Base-by-base conservation (phyloP, 2,329 filamentous ascomycete genomes). In the Neofusicoccum kwambonambiense region DNA sequence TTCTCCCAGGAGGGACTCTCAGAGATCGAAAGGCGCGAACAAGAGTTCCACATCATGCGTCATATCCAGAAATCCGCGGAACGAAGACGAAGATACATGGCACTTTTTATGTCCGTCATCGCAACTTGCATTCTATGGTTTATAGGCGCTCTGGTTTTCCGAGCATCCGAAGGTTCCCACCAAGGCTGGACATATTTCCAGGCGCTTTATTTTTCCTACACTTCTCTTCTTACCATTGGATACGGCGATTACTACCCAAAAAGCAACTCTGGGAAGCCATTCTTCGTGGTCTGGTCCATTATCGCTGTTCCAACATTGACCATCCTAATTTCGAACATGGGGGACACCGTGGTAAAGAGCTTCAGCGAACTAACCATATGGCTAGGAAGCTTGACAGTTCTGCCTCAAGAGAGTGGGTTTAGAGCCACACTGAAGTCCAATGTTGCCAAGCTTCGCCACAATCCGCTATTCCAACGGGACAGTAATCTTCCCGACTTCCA, bases 281-380 rank as follows among this genome's bases (percentile, higher is more conserved):
- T 86, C 68, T 86, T 86, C 69, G 82, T 86, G 1, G 80, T 86
- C 66, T 86, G 84, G 84, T 82, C 81, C 13, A 71, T 86, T 4
- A 74, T 86, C 8, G 84, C 84, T 0, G 79, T 86, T 0, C 84
- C 84, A 0, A 82, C 82, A 0, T 75, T 86, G 51, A 85, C 84
- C 0, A 83, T 84, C 27, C 75, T 84, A 39, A 85, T 84, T 68
- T 81, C 76, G 64, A 81, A 84, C 65, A 83, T 85, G 82, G 81
- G 82, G 13, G 82, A 83, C 65, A 85, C 83, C 0, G 80, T 85
- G 9, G 82, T 87, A 66, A 83, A 83, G 66, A 75, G 76, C 8
- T 81, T 87, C 72, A 80, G 81, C 22, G 83, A 87, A 54, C 65
- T 82, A n/a, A 85, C 83, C 0, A 80, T 84, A n/a, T 85, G 81